Evolutionary conservation across 1,284 basidiomycete genomes (phyloP).

Genomic region (Cutaneotrichosporon cyanovorans): DNA sequence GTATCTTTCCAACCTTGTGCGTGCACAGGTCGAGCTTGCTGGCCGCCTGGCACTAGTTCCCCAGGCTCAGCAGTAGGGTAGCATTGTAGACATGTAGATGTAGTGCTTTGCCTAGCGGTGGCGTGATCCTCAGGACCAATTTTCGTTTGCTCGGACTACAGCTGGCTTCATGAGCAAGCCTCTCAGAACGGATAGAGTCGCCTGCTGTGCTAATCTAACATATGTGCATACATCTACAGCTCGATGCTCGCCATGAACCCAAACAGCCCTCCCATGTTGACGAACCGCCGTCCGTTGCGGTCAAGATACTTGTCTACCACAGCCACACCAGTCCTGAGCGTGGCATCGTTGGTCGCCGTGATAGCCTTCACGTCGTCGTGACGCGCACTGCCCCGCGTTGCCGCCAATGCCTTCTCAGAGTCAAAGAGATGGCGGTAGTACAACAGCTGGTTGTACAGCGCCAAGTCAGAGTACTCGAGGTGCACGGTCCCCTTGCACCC

Average conservation of each 20-base stretch:
- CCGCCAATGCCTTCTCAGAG: slow-evolving; percentile 56
- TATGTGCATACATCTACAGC: too few species aligned
- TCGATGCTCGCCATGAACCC: slow-evolving; percentile 56
- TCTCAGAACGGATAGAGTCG: too few species aligned
- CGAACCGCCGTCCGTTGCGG: slow-evolving; percentile 76
- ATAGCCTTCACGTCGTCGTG: slow-evolving; percentile 57
- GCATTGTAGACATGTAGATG: not conserved
- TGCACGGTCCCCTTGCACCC: slow-evolving; percentile 61
- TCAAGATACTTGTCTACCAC: slow-evolving; percentile 71
- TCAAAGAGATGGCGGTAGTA: slow-evolving; percentile 75
- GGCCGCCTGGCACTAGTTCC: slow-evolving; percentile 73
- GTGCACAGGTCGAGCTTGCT: slow-evolving; percentile 89
- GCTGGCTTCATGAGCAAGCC: too few species aligned
- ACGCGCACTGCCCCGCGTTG: slow-evolving; percentile 50
- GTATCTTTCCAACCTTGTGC: slow-evolving; percentile 88
- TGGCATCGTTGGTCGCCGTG: slow-evolving; percentile 49
- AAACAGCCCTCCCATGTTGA: slow-evolving; percentile 68
- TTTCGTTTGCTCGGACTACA: too few species aligned
- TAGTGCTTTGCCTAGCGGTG: too few species aligned
- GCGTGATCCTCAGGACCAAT: too few species aligned
- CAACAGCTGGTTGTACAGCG: slow-evolving; percentile 78
- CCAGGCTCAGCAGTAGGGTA: slow-evolving; percentile 21
- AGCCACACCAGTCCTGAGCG: slow-evolving; percentile 53
- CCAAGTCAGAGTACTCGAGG: slow-evolving; percentile 77
- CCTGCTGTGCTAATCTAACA: too few species aligned